A percentile compares a stretch with the other conserved stretches of the same genome.
These are phyloP conservation scores for Pythium aphanidermatum DNA, from an alignment of 352 stramenopile species.

Conservation along the genomic window DNA sequence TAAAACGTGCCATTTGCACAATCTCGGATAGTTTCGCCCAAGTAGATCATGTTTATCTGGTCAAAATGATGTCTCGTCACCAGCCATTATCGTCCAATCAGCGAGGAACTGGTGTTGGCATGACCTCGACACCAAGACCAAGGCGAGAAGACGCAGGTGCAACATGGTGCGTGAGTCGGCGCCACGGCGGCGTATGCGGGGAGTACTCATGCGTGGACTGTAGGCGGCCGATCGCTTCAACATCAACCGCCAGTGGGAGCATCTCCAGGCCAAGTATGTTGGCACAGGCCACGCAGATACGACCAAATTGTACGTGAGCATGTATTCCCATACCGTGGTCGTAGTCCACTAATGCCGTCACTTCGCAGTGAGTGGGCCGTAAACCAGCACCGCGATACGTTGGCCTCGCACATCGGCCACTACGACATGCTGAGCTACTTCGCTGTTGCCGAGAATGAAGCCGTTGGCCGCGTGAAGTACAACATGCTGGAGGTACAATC, in stretches of 20 bases:
- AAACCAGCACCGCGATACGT: conserved; percentile 98
- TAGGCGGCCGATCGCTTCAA: conserved; percentile 87
- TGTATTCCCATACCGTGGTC: too few species aligned
- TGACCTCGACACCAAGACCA: too few species aligned
- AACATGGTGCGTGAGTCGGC: not conserved
- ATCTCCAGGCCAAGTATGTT: conserved; percentile 93
- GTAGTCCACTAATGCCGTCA: not conserved
- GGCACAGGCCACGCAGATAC: conserved; percentile 95
- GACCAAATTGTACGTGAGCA: conserved; percentile 95
- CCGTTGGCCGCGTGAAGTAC: conserved; percentile 88
- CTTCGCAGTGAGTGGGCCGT: conserved; percentile 92
- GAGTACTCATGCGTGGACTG: not conserved
- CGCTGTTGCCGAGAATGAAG: conserved; percentile 96
- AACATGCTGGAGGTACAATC: conserved; percentile 83
- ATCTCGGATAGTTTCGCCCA: too few species aligned
- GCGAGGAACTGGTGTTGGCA: too few species aligned
- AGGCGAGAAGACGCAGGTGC: too few species aligned
- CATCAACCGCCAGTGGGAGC: conserved; percentile 92
- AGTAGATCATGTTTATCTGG: too few species aligned
- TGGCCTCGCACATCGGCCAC: conserved; percentile 96
- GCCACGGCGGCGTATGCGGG: not conserved
- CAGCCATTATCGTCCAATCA: too few species aligned
- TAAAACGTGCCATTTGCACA: too few species aligned
- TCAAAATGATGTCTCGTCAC: too few species aligned
- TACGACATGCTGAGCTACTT: conserved; percentile 98